Evolutionary conservation across 306 rosid genomes (phyloP).

Genomic region (Astragalus glycyphyllos): DNA sequence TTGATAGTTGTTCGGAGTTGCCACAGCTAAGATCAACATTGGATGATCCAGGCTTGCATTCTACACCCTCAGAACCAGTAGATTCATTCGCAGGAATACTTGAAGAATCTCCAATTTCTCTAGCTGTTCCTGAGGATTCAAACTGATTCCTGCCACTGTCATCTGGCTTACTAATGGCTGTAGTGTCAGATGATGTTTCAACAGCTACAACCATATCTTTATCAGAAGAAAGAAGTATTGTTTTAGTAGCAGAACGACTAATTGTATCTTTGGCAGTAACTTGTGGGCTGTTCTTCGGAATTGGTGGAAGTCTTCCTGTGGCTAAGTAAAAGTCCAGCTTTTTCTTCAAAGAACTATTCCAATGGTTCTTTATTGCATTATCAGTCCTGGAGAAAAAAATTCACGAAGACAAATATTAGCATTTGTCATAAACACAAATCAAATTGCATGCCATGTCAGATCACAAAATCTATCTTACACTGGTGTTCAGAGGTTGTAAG

Average conservation of each 20-base stretch:
- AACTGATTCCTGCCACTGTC: slow-evolving; percentile 68
- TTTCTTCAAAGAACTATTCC: slow-evolving; percentile 99
- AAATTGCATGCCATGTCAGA: slow-evolving; percentile 31
- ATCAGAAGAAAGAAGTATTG: slow-evolving; percentile 53
- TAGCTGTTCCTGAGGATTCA: slow-evolving; percentile 61
- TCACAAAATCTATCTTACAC: slow-evolving; percentile 19
- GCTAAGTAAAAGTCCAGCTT: slow-evolving; percentile 85
- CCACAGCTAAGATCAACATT: slow-evolving; percentile 55
- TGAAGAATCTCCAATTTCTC: slow-evolving; percentile 64
- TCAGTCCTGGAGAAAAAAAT: slow-evolving; percentile 75
- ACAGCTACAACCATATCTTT: slow-evolving; percentile 65
- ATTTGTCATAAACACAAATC: slow-evolving; percentile 20
- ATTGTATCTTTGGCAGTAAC: slow-evolving; percentile 64
- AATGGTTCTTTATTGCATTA: slow-evolving; percentile 96
- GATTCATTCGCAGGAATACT: slow-evolving; percentile 64
- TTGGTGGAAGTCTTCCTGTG: slow-evolving; percentile 91
- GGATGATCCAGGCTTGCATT: slow-evolving; percentile 57
- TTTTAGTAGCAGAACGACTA: slow-evolving; percentile 56
- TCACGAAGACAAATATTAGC: slow-evolving; percentile 16
- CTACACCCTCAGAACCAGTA: slow-evolving; percentile 69
- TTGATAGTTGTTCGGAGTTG: slow-evolving; percentile 55
- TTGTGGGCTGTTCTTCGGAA: slow-evolving; percentile 60
- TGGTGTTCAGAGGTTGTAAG: background rate
- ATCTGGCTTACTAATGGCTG: slow-evolving; percentile 55
- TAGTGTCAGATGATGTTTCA: slow-evolving; percentile 74